phyloP scores from a whole-genome alignment of 441 rosid species.

The Gossypium gossypioides region DNA sequence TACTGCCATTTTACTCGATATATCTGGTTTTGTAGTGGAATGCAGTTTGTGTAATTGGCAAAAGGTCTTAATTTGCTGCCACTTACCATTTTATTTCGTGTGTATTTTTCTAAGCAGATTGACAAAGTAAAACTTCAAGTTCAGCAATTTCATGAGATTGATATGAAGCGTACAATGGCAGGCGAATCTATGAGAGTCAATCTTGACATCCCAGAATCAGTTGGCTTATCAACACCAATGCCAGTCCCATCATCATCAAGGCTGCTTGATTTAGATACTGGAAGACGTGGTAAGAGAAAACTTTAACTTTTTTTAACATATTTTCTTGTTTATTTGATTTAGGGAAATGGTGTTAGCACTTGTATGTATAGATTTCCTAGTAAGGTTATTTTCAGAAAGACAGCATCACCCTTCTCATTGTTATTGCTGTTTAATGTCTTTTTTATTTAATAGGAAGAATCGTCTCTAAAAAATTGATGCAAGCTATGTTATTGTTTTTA shows the following conservation, averaged over 20 bases:
- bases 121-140: slow-evolving; percentile 52
- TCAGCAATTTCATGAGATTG: slow-evolving; percentile 33
- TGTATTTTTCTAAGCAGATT: slow-evolving; percentile 37
- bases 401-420: background rate
- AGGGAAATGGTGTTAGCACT: slow-evolving; percentile 7
- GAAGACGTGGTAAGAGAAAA: slow-evolving; percentile 63
- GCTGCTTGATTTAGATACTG: slow-evolving; percentile 49
- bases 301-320: slow-evolving; percentile 21
- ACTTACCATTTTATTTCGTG: slow-evolving; percentile 5
- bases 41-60: background rate
- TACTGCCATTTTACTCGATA: background rate
- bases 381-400: background rate
- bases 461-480: background rate
- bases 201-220: slow-evolving; percentile 86
- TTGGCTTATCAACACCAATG: slow-evolving; percentile 51
- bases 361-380: background rate
- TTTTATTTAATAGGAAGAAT: background rate
- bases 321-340: background rate
- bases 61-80: background rate
- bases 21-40: background rate
- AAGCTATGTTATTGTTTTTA: background rate
- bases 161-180: slow-evolving; percentile 27
- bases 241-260: slow-evolving; percentile 46
- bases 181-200: slow-evolving; percentile 40
- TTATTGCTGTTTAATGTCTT: background rate